Evolutionary conservation across 495 filamentous ascomycete genomes (phyloP), one percentile per base, ranked within the genome.

Genomic region (Amniculicola lignicola): DNA sequence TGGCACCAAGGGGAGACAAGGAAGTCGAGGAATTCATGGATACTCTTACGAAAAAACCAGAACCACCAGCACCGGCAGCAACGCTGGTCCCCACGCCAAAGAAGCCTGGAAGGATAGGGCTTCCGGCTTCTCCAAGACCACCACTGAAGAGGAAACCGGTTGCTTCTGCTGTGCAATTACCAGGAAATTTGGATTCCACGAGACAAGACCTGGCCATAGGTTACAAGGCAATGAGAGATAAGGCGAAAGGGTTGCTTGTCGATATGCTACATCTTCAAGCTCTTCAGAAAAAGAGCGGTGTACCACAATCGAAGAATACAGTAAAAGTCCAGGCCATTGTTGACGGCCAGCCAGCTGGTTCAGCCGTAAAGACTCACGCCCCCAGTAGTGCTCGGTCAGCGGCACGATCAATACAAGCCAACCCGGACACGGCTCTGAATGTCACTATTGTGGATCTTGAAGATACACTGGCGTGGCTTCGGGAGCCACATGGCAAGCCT

Each of bases 381-480:
- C 63, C 63, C 11, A 38, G 51, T n/a, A 66, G 54, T 38, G 63
- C 59, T 12, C 48, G 63, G 5, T 37, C 42, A 19, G 24, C 63
- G 6, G 63, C 59, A 1, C 48, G 54, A 5, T 22, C 11, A 0
- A 59, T 66, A 14, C 51, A 59, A 31, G 33, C 31, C 11, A 49
- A 51, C 2, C 7, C 45, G n/a, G 43, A 57, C 21, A 50, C 46
- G 35, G 54, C 55, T 7, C 25, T 44, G 18, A 59, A 62, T 16
- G n/a, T 66, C 6, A 33, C 41, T 19, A 42, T 54, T 15, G 24
- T 14, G 4, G 60, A 63, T 37, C 51, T 66, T 4, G 63, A 61
- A 29, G 46, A 53, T 14, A 45, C 42, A 14, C 46, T 63, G 28
- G 33, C 39, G 14, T 63, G 63, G 60, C 12, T 66, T 6, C 49